These are phyloP conservation scores for Magnaporthales sp. DNA, from an alignment of 2,329 filamentous ascomycete genomes.

Conservation along the genomic window DNA sequence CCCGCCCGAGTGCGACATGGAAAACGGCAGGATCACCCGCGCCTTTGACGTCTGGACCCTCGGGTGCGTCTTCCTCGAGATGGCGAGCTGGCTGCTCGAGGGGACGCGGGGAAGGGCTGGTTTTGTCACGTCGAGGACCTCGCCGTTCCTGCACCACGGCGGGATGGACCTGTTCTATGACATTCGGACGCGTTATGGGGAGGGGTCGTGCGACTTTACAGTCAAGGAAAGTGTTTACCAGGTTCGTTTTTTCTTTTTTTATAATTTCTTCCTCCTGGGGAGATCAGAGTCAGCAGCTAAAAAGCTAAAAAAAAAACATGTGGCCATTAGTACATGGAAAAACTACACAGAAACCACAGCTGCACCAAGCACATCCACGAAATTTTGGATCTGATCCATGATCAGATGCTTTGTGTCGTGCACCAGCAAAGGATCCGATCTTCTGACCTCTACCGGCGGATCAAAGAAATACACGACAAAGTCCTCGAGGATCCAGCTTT, in stretches of 20 bases:
- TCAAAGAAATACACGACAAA: neutral
- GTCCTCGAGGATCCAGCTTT: neutral
- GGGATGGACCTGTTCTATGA: neutral
- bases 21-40: neutral
- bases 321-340: neutral
- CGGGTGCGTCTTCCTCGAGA: slow-evolving; percentile 15
- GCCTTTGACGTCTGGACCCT: slow-evolving; percentile 15
- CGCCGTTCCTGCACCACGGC: neutral
- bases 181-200: neutral
- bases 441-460: neutral
- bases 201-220: neutral
- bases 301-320: neutral
- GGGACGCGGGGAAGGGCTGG: neutral
- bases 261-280: no score
- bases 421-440: neutral
- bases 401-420: neutral
- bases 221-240: neutral
- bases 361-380: neutral
- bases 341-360: neutral
- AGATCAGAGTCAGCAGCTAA: no score
- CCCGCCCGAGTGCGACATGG: slow-evolving; percentile 10
- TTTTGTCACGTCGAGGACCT: neutral
- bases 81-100: slow-evolving; percentile 8
- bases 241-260: no score
- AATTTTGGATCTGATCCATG: neutral